Evolutionary conservation across 495 filamentous ascomycete genomes (phyloP).

Genomic region (Podospora fimiseda): DNA sequence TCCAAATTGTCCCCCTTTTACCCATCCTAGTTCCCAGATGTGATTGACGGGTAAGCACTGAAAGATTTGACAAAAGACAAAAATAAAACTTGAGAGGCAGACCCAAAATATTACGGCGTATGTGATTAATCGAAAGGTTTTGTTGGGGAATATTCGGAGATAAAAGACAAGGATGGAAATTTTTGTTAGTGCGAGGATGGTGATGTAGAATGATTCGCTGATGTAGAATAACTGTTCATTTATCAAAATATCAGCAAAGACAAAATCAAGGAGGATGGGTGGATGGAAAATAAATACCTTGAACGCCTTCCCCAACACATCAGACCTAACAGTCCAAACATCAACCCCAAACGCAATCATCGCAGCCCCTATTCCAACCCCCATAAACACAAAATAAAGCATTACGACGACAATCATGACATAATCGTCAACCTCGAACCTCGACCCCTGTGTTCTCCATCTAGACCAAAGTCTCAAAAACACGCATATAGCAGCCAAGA

Average conservation of each 20-base stretch:
- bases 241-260: neutral
- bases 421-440: constrained; percentile 21
- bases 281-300: constrained; percentile 10
- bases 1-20: constrained; percentile 27
- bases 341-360: constrained; percentile 19
- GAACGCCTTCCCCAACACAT: constrained; percentile 7
- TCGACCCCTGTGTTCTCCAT: constrained; percentile 7
- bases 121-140: constrained; percentile 31
- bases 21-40: constrained; percentile 35
- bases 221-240: constrained; percentile 33
- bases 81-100: constrained; percentile 23
- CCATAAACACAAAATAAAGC: neutral
- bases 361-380: constrained; percentile 1
- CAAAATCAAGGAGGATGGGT: neutral
- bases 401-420: constrained; percentile 19
- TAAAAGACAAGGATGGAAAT: constrained; percentile 48
- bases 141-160: constrained; percentile 43
- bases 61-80: constrained; percentile 33
- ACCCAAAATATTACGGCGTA: constrained; percentile 32
- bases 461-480: constrained; percentile 18
- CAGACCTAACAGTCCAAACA: constrained; percentile 17
- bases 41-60: constrained; percentile 35
- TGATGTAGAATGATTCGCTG: constrained; percentile 33
- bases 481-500: constrained; percentile 15
- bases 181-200: constrained; percentile 40